Conservation (phyloP, 73 alveolate species). For the Tetrahymena elliotti region DNA sequence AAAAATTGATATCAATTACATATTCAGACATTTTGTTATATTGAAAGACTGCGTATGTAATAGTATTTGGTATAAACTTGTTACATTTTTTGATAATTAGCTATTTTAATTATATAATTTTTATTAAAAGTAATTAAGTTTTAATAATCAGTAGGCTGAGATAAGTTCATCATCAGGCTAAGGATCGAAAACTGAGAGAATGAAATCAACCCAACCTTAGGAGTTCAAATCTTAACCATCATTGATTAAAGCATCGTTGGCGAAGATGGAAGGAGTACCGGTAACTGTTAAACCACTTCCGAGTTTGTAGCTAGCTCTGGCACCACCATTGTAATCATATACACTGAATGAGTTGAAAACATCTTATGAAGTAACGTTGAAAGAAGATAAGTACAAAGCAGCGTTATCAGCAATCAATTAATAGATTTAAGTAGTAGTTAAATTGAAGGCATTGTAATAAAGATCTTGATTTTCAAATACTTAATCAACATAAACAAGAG, state of each 20-base stretch:
- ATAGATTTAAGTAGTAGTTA: background rate
- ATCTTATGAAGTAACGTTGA: background rate
- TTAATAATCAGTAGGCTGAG: background rate
- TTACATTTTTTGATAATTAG: background rate
- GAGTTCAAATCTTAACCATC: background rate
- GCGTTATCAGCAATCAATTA: background rate
- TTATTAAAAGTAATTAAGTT: background rate
- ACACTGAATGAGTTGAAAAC: background rate
- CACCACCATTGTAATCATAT: background rate
- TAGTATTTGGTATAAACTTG: background rate
- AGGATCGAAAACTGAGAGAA: background rate
- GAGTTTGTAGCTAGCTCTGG: background rate
- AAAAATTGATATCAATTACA: background rate
- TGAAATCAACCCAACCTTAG: background rate
- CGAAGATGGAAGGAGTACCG: background rate
- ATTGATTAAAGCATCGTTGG: background rate
- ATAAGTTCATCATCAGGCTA: background rate
- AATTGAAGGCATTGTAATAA: background rate
- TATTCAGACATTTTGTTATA: background rate
- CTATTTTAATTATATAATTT: background rate
- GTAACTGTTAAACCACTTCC: background rate
- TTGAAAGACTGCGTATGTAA: background rate
- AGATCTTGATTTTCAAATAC: background rate
- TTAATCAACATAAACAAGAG: background rate
- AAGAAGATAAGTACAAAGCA: background rate